Evolutionary conservation across 495 filamentous ascomycete genomes (phyloP), one percentile per base, ranked within the genome.

Genomic region (Annulohypoxylon maeteangense): DNA sequence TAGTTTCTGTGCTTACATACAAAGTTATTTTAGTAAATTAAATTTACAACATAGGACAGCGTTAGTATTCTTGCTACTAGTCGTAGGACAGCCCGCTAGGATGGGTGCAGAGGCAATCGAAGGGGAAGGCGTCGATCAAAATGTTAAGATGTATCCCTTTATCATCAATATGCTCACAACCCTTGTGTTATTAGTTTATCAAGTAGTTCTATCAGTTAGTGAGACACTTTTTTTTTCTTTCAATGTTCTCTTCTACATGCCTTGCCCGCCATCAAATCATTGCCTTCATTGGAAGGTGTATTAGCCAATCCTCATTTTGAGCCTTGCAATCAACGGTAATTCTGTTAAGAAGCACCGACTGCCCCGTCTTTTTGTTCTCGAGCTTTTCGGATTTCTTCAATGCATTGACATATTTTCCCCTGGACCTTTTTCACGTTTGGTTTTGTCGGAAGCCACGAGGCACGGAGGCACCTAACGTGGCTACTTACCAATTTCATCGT

Each of bases 221-320:
- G 45, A 67, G 32, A 69, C 44, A 59, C 23, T 29, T 27, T 36
- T 56, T 58, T 48, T 47, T 18, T 44, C 14, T 34, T n/a, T n/a
- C n/a, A n/a, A n/a, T n/a, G n/a, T n/a, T 40, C 36, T 51, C 50
- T 44, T 56, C 45, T 50, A 45, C 53, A 48, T 60, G 36, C 58
- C 51, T 60, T 56, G 42, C 40, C 70, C 62, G 61, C 51, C 48
- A 23, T 65, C 65, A 42, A 56, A 73, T 73, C 65, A 73, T 69
- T 73, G 1, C 70, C 70, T 45, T 62, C 61, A 66, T 47, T 55
- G 70, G 70, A 73, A 73, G 62, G 70, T 73, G 54, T 58, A 73
- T 22, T 58, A 58, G 70, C 38, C 56, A 73, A 73, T 73, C 70
- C 61, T 73, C 70, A 73, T 73, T 69, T 69, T 69, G 57, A 62